These are phyloP conservation scores for Zygoascus meyerae DNA, from an alignment of 1,139 yeast genomes.

Conservation along the genomic window DNA sequence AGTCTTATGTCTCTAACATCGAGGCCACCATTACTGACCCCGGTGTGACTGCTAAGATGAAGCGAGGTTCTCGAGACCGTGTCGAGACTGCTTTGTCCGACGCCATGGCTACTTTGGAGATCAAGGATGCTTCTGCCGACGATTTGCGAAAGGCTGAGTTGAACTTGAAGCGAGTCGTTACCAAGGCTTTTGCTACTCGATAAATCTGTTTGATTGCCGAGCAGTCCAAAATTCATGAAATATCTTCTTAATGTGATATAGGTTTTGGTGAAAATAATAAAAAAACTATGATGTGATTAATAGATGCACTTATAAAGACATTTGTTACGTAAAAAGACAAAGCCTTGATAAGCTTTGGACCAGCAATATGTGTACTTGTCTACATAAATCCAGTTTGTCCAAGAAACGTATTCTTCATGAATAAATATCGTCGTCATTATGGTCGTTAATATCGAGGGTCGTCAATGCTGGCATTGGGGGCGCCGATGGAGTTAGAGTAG, in stretches of 20 bases:
- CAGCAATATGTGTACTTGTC: no score
- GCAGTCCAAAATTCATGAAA: constrained; percentile 8
- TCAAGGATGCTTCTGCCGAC: constrained; percentile 94
- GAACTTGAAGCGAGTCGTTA: constrained; percentile 97
- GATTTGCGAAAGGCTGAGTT: constrained; percentile 99
- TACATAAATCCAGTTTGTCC: no score
- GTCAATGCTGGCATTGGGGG: no score
- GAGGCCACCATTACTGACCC: constrained; percentile 98
- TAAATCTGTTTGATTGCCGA: constrained; percentile 37
- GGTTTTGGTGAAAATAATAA: constrained; percentile 5
- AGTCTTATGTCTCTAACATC: constrained; percentile 96
- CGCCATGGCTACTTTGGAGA: constrained; percentile 96
- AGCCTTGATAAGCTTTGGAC: no score
- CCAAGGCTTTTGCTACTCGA: constrained; percentile 99
- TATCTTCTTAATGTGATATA: constrained; percentile 6
- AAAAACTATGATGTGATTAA: not conserved
- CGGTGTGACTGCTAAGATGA: constrained; percentile 94
- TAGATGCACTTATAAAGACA: no score
- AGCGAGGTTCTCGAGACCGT: constrained; percentile 97
- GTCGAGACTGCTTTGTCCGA: constrained; percentile 98
- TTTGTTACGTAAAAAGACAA: no score
- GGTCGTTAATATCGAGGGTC: no score
- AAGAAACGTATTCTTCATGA: no score
- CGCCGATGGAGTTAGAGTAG: no score
- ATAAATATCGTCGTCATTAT: no score